Evolutionary conservation across 1,284 basidiomycete genomes (phyloP).

Genomic region (Rhodotorula sp.): DNA sequence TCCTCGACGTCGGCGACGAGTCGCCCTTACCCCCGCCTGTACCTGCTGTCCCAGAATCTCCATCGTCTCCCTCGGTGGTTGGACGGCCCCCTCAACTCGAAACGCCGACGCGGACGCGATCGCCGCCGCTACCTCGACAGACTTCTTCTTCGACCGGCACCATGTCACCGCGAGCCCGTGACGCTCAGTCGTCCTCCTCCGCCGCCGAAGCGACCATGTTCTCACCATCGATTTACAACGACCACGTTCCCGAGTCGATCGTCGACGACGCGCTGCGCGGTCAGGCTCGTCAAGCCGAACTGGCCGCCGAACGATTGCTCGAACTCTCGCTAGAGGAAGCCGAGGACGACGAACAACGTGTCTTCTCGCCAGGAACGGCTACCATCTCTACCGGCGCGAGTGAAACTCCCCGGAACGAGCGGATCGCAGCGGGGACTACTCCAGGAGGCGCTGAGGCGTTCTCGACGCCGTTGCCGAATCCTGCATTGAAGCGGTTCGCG

Average conservation of each 20-base stretch:
- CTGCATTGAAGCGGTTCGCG: background rate
- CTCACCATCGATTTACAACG: background rate
- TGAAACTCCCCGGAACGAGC: background rate
- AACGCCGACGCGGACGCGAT: background rate
- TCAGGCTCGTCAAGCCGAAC: constrained; percentile 81
- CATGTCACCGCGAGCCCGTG: background rate
- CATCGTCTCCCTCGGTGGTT: no score
- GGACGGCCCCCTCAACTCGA: background rate
- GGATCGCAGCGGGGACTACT: background rate
- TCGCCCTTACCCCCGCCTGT: background rate
- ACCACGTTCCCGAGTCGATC: constrained; percentile 55
- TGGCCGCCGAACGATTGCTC: constrained; percentile 63
- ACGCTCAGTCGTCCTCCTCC: background rate
- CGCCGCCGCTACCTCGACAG: background rate
- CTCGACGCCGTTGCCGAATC: constrained; percentile 13
- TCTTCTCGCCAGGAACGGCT: background rate
- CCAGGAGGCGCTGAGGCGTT: background rate
- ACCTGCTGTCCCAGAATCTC: background rate
- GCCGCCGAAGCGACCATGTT: background rate
- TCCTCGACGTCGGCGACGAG: background rate
- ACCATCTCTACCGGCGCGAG: no score
- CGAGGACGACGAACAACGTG: background rate
- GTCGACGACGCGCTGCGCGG: constrained; percentile 79
- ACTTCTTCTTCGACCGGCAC: background rate
- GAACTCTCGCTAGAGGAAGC: constrained; percentile 32